Percentiles rank a stretch among this genome's conserved stretches.
These are phyloP conservation scores for Physcomitrium patens DNA, from an alignment of 225 moss, liverwort and hornwort species.

Conservation along the genomic window DNA sequence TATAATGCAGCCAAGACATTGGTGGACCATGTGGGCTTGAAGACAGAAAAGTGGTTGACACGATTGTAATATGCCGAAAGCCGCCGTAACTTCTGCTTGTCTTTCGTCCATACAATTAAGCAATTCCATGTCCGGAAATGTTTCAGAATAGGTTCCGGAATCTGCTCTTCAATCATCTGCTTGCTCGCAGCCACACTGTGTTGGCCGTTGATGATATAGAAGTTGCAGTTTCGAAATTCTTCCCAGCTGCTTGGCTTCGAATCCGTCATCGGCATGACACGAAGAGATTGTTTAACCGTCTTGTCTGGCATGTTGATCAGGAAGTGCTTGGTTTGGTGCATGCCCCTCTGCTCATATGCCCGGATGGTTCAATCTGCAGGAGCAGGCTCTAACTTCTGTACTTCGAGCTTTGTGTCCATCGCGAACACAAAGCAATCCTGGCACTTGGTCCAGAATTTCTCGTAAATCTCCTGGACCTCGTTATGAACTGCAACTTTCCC, in stretches of 20 bases:
- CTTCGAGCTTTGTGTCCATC: not conserved
- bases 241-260: not conserved
- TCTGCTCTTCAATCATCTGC: not conserved
- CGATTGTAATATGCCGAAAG: constrained; percentile 14
- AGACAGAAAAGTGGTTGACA: constrained; percentile 1
- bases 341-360: not conserved
- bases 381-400: not conserved
- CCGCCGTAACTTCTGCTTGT: not conserved
- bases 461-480: not conserved
- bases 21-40: constrained; percentile 7
- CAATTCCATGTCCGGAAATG: not conserved
- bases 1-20: not conserved
- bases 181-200: not conserved
- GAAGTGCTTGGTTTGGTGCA: not conserved
- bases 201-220: not conserved
- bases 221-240: not conserved
- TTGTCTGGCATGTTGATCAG: constrained; percentile 8
- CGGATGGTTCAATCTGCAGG: not conserved
- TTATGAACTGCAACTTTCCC: not conserved
- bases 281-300: not conserved
- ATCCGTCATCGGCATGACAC: not conserved
- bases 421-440: not conserved
- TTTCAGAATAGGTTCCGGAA: not conserved
- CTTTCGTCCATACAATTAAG: constrained; percentile 12
- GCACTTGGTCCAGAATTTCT: constrained; percentile 6